These are phyloP conservation scores for Lentinula sp. DNA, from an alignment of 768 basidiomycete species.

Conservation along the genomic window DNA sequence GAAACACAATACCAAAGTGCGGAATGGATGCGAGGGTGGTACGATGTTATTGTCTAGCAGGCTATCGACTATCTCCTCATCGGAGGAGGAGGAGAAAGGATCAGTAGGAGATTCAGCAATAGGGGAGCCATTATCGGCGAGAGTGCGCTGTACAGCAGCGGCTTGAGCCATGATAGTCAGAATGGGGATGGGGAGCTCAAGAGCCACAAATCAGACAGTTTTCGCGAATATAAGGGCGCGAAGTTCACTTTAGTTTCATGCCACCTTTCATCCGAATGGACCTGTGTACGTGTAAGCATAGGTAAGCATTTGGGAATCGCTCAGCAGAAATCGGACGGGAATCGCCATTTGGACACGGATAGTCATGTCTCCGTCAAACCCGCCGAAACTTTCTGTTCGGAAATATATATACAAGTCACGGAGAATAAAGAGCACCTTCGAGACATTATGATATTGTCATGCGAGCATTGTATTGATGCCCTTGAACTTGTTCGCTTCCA, in stretches of 20 bases:
- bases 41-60: not conserved
- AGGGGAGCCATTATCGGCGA: not conserved
- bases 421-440: not conserved
- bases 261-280: not conserved
- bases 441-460: no score
- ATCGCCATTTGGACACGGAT: not conserved
- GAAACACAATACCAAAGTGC: constrained; percentile 47
- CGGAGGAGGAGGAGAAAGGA: not conserved
- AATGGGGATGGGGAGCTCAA: not conserved
- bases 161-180: not conserved
- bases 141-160: not conserved
- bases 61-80: not conserved
- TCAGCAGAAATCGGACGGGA: not conserved
- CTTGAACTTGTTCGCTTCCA: no score
- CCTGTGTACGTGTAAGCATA: not conserved
- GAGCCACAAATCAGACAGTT: not conserved
- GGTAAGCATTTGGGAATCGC: not conserved
- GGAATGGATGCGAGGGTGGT: constrained; percentile 7
- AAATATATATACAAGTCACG: not conserved
- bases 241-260: not conserved
- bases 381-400: not conserved
- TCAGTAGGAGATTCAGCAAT: not conserved
- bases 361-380: not conserved
- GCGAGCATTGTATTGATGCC: no score
- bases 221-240: not conserved